Evolutionary conservation across 768 basidiomycete genomes (phyloP), one percentile per base, ranked within the genome.

Genomic region (Dentipellis fragilis): DNA sequence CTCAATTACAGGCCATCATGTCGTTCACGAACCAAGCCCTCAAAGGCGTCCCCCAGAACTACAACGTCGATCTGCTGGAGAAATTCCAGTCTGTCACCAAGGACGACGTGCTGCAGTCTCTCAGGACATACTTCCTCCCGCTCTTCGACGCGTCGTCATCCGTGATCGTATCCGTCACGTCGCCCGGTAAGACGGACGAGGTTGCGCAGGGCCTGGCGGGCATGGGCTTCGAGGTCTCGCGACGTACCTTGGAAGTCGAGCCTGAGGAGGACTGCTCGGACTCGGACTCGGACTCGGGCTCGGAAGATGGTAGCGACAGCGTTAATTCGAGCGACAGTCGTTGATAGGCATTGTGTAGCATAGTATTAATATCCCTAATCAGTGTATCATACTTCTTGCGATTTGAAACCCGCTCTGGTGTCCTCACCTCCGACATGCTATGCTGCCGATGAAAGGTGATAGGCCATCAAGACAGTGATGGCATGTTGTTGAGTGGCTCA

Each of bases 1-100:
- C 8, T 12, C 19, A 8, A 19, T 49, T 29, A 17, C 62, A 93
- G 91, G 92, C 93, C 0, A 67, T 80, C 39, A 77, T 80, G 22
- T 95, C 93, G 0, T 97, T 96, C 70, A 74, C 78, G 34, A 94
- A 98, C 70, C 91, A 96, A 73, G 89, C 85, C 0, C 75, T 99
- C n/a, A 90, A 89, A 65, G 87, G 84, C 35, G 80, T 97, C 10
- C 72, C 85, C 5, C 83, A 85, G 64, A 80, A 83, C 58, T 75
- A 87, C 64, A 85, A 87, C 62, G 74, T 88, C 22, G 78, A 85
- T 53, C 76, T 93, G n/a, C 75, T 95, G 47, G 80, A 85, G 61
- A 81, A 83, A 65, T 87, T 84, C 64, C 86, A 92, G 75, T 71
- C 71, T n/a, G 80, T 98, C 56, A 87, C 85, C 16, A 84, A 85